Conservation (phyloP, 495 filamentous ascomycete species). For the Barbatosphaeria neglecta region DNA sequence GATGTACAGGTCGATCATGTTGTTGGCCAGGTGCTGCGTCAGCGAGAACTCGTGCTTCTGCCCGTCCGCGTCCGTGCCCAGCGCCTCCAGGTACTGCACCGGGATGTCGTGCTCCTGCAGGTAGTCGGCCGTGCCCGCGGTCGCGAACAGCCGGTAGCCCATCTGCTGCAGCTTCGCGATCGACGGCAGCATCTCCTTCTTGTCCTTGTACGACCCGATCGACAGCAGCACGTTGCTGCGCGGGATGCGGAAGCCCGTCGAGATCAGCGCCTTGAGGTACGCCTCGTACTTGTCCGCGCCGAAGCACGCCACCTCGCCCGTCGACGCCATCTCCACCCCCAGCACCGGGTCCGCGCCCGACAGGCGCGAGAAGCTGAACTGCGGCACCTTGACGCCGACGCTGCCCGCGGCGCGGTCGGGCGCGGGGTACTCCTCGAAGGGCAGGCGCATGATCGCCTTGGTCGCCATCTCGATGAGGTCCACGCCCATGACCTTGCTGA, state of each 20-base stretch:
- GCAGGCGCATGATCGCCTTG: constrained; percentile 85
- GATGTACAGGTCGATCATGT: constrained; percentile 96
- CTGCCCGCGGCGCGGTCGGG: constrained; percentile 64
- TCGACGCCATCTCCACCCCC: constrained; percentile 98
- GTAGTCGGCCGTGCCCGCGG: constrained; percentile 91
- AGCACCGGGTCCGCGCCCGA: constrained; percentile 93
- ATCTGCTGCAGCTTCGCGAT: constrained; percentile 76
- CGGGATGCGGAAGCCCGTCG: constrained; percentile 95
- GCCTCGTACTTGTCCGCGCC: constrained; percentile 93
- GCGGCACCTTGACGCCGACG: constrained; percentile 94
- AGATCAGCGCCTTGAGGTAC: constrained; percentile 88
- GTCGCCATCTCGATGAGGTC: constrained; percentile 98
- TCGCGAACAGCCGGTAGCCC: constrained; percentile 91
- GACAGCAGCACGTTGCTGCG: constrained; percentile 91
- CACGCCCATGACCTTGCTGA: constrained; percentile 97
- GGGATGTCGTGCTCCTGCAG: constrained; percentile 81
- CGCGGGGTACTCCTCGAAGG: constrained; percentile 70
- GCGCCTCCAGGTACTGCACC: constrained; percentile 82
- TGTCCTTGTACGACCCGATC: constrained; percentile 95
- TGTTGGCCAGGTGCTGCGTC: constrained; percentile 89
- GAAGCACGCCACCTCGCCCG: constrained; percentile 95
- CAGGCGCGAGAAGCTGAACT: constrained; percentile 96
- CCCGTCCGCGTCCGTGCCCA: constrained; percentile 53
- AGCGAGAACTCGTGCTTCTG: constrained; percentile 95
- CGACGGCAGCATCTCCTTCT: constrained; percentile 91